phyloP scores from a whole-genome alignment of 139 green algal genomes.

The Eudorina sp. region DNA sequence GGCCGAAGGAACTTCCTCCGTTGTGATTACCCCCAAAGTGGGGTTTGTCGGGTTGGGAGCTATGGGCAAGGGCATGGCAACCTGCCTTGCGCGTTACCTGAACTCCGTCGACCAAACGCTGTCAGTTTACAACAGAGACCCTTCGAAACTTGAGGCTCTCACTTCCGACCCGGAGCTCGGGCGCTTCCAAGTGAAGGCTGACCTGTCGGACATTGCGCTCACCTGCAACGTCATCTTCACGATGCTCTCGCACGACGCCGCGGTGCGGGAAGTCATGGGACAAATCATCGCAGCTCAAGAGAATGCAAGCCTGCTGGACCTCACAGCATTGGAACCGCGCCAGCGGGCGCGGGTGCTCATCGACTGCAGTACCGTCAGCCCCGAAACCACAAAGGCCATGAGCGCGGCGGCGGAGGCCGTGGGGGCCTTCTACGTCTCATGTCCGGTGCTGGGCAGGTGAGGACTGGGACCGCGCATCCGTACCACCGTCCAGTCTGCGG shows the following conservation, averaged over 20 bases:
- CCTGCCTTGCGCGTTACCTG: neutral
- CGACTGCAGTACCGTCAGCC: conserved; percentile 30
- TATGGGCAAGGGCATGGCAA: conserved; percentile 24
- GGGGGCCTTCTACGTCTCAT: conserved; percentile 19
- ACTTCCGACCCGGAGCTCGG: neutral
- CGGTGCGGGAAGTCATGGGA: neutral
- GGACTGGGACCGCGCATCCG: no score
- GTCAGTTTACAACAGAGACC: conserved; percentile 15
- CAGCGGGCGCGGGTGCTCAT: neutral
- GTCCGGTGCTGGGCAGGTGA: conserved; percentile 32
- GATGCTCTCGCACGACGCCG: conserved; percentile 10
- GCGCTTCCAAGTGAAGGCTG: neutral
- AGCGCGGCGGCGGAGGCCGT: neutral
- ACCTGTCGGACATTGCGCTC: neutral
- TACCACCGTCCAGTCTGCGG: no score
- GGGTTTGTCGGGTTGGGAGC: conserved; percentile 20
- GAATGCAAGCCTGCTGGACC: neutral
- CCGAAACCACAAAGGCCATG: conserved; percentile 10
- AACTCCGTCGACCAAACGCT: neutral
- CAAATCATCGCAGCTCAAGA: neutral
- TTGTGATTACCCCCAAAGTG: neutral
- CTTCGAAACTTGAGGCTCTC: neutral
- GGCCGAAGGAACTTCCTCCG: neutral
- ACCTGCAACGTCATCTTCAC: neutral
- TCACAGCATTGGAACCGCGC: neutral